Evolutionary conservation across 2,329 filamentous ascomycete genomes (phyloP), one percentile per base, ranked within the genome.

Genomic region (Rhynchosporium graminicola): DNA sequence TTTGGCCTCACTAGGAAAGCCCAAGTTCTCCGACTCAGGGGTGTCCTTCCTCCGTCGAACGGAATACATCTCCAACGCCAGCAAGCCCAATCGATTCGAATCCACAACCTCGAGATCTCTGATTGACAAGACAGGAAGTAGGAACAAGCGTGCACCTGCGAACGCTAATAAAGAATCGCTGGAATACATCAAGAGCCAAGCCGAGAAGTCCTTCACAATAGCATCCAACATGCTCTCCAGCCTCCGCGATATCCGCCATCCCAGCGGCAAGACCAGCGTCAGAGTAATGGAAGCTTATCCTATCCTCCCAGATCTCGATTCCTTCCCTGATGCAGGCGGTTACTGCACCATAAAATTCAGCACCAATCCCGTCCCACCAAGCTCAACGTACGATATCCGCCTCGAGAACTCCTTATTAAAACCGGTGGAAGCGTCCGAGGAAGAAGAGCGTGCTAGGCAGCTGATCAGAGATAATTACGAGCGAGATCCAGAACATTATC

Each of bases 1-100:
- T 5, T 85, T 97, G 42, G 87, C 92, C 42, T 87, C 91, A 55
- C 84, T 99, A 28, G 92, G 92, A 70, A 96, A 97, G 76, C 88
- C 89, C 50, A 90, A 91, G 69, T 84, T 87, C 47, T 85, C 86
- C 65, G 89, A 91, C 66, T 82, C 88, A 20, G 88, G 89, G 66
- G 92, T 97, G 59, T 97, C 92, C 66, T 99, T 99, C 83, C 84
- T 99, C 69, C 91, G 95, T 62, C 87, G 94, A 72, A 98, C 95
- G 61, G 95, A 99, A 76, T 98, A 98, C 78, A 97, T 97, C 72
- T 91, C 90, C 10, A 85, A 83, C 3, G 78, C 79, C 28, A 79
- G 78, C 36, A 74, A 79, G 5, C 86, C 85, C 72, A 73, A 72
- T 20, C 76, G 76, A 38, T 77, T 77, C 62, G 81, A 84, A 57